Conservation (phyloP, 2,329 filamentous ascomycete genomes). For the Pseudomassariella vexata region DNA sequence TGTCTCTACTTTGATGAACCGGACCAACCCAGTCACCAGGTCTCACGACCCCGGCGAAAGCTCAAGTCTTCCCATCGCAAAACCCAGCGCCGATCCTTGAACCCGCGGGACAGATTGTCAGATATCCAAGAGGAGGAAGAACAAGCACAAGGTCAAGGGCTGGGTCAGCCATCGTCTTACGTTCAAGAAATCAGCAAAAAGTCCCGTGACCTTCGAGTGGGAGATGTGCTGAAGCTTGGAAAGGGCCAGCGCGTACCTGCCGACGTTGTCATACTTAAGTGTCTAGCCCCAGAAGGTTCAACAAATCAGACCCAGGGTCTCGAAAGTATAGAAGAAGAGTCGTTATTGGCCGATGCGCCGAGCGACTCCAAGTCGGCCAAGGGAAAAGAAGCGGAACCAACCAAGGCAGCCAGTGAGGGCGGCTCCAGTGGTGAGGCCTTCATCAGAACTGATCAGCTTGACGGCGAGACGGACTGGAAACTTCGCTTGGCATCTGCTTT, state of each 20-base stretch:
- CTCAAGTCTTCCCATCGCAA: slow-evolving; percentile 40
- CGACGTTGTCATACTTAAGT: slow-evolving; percentile 90
- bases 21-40: slow-evolving; percentile 23
- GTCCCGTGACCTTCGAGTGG: slow-evolving; percentile 84
- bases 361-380: slow-evolving; percentile 27
- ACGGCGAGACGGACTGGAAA: slow-evolving; percentile 99
- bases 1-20: slow-evolving; percentile 67
- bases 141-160: slow-evolving; percentile 36
- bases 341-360: slow-evolving; percentile 29
- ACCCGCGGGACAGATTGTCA: slow-evolving; percentile 43
- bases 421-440: slow-evolving; percentile 78
- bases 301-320: slow-evolving; percentile 22
- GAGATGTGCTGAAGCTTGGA: slow-evolving; percentile 86
- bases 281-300: slow-evolving; percentile 53
- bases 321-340: slow-evolving; percentile 27
- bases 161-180: slow-evolving; percentile 36
- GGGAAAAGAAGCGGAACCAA: slow-evolving; percentile 21
- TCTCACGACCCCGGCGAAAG: slow-evolving; percentile 31
- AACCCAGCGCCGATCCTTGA: slow-evolving; percentile 29
- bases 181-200: slow-evolving; percentile 69
- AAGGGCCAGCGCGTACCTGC: slow-evolving; percentile 93
- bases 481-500: slow-evolving; percentile 80
- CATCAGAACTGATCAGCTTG: slow-evolving; percentile 93
- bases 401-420: slow-evolving; percentile 25
- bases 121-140: slow-evolving; percentile 69